Evolutionary conservation across 2,329 filamentous ascomycete species (phyloP).

Genomic region (Bimuria novae-zelandiae): DNA sequence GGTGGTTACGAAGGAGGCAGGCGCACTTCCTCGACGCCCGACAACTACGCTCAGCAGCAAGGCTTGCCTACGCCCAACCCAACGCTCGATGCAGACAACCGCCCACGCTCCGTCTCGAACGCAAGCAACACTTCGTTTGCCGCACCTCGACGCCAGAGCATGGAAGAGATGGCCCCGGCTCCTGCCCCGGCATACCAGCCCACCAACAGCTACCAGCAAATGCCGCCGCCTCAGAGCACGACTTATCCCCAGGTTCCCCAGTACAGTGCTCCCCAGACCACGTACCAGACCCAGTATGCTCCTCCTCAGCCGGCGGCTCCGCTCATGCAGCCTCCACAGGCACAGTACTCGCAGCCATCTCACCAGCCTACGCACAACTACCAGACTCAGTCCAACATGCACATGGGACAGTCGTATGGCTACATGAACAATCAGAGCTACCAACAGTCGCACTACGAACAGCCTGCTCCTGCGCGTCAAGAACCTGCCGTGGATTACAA

Average conservation of each 20-base stretch:
- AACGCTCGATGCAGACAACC: conserved; percentile 48
- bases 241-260: conserved; percentile 47
- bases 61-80: conserved; percentile 31
- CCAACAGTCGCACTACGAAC: conserved; percentile 46
- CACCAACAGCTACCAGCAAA: conserved; percentile 43
- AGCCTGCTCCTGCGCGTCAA: conserved; percentile 41
- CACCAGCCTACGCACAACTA: conserved; percentile 36
- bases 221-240: conserved; percentile 47
- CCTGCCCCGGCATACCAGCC: conserved; percentile 48
- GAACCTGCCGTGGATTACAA: conserved; percentile 46
- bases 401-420: conserved; percentile 47
- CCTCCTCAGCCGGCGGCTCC: conserved; percentile 37
- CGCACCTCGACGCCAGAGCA: conserved; percentile 50
- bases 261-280: conserved; percentile 39
- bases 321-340: conserved; percentile 47
- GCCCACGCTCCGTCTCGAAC: conserved; percentile 65
- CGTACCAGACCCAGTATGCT: conserved; percentile 42
- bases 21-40: conserved; percentile 56
- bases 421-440: conserved; percentile 46
- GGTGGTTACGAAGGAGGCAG: conserved; percentile 53
- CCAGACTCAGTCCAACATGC: conserved; percentile 39
- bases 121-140: conserved; percentile 52
- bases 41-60: conserved; percentile 52
- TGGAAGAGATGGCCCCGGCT: conserved; percentile 50
- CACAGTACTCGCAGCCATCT: conserved; percentile 37